Percentiles rank a stretch among this genome's conserved stretches.
Evolutionary conservation across 2,329 filamentous ascomycete genomes (phyloP).

Genomic region (Aureobasidium uvarum): DNA sequence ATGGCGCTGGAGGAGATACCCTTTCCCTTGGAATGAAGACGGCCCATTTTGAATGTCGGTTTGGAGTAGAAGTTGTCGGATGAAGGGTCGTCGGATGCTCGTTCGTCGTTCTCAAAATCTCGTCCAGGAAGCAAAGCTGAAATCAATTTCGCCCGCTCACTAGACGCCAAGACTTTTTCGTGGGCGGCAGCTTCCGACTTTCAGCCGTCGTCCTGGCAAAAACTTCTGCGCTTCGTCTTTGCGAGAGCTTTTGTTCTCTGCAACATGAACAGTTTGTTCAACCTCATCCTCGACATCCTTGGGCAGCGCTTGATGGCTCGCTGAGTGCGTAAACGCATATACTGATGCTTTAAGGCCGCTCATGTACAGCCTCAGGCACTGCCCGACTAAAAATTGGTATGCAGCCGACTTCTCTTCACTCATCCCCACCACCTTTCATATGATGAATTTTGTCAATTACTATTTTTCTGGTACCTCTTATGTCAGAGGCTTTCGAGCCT

Average conservation of each 20-base stretch:
- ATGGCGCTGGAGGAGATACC: conserved; percentile 94
- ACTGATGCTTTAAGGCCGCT: not conserved
- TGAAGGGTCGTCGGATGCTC: conserved; percentile 26
- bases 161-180: conserved; percentile 4
- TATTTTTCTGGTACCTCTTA: conserved; percentile 96
- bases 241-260: not conserved
- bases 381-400: conserved; percentile 8
- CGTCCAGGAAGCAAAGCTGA: not conserved
- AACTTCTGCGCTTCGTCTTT: not conserved
- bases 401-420: conserved; percentile 30
- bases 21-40: conserved; percentile 99
- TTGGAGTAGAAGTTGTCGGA: conserved; percentile 23
- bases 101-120: conserved; percentile 25
- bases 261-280: not conserved
- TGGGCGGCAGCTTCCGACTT: conserved; percentile 11
- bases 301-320: conserved; percentile 1
- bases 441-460: conserved; percentile 67
- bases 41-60: conserved; percentile 69
- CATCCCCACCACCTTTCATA: conserved; percentile 39
- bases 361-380: not conserved
- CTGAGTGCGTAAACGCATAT: not conserved
- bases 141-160: not conserved
- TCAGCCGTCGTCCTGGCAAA: conserved; percentile 16
- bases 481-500: conserved; percentile 65
- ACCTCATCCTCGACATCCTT: not conserved